These are phyloP conservation scores for Pestalotiopsis sp. DNA, from an alignment of 2,329 filamentous ascomycete genomes.

Conservation along the genomic window DNA sequence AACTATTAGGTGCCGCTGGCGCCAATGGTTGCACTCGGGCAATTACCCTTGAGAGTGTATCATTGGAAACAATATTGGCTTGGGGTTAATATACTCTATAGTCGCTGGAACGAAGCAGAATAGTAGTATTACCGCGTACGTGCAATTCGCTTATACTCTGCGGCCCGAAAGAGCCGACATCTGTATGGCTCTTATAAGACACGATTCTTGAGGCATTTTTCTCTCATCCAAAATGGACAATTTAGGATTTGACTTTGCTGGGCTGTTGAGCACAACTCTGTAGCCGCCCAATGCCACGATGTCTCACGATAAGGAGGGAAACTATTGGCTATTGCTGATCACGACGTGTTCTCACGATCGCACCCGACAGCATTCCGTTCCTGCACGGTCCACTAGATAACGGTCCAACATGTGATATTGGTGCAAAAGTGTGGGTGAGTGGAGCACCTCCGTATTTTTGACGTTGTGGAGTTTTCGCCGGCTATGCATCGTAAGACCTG, in stretches of 20 bases:
- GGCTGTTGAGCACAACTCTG: constrained; percentile 3
- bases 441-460: neutral
- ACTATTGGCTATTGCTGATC: neutral
- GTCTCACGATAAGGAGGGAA: constrained; percentile 2
- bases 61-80: neutral
- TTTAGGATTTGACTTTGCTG: neutral
- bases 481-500: neutral
- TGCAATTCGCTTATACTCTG: neutral
- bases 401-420: constrained; percentile 4
- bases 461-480: constrained; percentile 4
- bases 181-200: neutral
- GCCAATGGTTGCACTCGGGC: constrained; percentile 7
- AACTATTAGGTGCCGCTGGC: neutral
- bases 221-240: neutral
- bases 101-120: neutral
- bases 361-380: neutral
- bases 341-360: constrained; percentile 7
- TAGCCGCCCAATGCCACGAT: neutral
- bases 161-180: constrained; percentile 5
- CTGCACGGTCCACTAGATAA: constrained; percentile 1
- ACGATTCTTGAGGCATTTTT: neutral
- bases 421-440: constrained; percentile 5
- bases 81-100: constrained; percentile 1
- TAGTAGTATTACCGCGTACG: neutral
- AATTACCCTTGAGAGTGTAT: neutral